Conservation (phyloP, 2,329 filamentous ascomycete genomes). For the Phaeosphaeriaceae sp. region DNA sequence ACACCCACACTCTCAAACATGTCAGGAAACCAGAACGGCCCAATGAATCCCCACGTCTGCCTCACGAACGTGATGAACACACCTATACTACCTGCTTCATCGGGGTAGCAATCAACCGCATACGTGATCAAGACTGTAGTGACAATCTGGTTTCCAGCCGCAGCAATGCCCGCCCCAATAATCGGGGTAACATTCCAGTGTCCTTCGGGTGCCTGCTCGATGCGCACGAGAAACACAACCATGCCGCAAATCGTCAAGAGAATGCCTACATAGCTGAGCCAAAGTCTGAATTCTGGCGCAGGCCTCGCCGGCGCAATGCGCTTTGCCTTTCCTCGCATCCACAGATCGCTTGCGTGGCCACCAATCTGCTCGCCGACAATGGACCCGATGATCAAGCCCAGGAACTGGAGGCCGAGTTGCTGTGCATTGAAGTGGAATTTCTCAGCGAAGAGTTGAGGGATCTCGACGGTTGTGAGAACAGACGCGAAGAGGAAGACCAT, state of each 20-base stretch:
- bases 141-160: slow-evolving; percentile 66
- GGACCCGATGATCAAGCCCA: slow-evolving; percentile 64
- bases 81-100: slow-evolving; percentile 62
- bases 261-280: slow-evolving; percentile 63
- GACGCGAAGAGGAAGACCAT: slow-evolving; percentile 65
- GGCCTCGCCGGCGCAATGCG: slow-evolving; percentile 45
- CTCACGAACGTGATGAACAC: slow-evolving; percentile 66
- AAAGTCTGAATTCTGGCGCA: slow-evolving; percentile 64
- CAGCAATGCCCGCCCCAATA: slow-evolving; percentile 59
- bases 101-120: slow-evolving; percentile 63
- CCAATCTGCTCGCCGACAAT: slow-evolving; percentile 66
- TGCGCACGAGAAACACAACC: slow-evolving; percentile 62
- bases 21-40: slow-evolving; percentile 51
- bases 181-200: slow-evolving; percentile 65
- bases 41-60: slow-evolving; percentile 55
- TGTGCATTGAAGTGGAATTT: slow-evolving; percentile 65
- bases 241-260: slow-evolving; percentile 60
- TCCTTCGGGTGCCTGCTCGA: slow-evolving; percentile 51
- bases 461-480: slow-evolving; percentile 64
- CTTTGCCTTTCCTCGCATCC: slow-evolving; percentile 55
- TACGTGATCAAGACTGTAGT: slow-evolving; percentile 68
- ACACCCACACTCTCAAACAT: slow-evolving; percentile 49
- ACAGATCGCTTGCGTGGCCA: slow-evolving; percentile 61
- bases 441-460: slow-evolving; percentile 64
- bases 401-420: slow-evolving; percentile 65